Evolutionary conservation across 345 rosid genomes (phyloP).

Genomic region (Euphorbia peplus): DNA sequence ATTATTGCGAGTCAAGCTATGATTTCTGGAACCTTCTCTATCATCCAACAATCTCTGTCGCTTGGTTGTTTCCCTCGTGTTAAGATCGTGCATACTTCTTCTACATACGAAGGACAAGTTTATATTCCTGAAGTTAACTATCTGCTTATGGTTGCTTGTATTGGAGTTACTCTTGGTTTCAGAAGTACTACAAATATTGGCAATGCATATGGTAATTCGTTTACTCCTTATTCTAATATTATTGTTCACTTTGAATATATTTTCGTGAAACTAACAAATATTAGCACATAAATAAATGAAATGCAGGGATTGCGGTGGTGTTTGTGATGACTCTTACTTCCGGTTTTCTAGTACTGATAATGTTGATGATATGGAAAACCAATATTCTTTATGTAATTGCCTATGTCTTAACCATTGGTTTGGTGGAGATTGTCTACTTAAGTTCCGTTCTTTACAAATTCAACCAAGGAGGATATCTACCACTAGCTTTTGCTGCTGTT

Average conservation of each 20-base stretch:
- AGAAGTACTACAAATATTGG: constrained; percentile 45
- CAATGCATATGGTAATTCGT: constrained; percentile 51
- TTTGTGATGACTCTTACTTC: constrained; percentile 51
- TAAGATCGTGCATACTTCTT: constrained; percentile 54
- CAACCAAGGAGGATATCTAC: constrained; percentile 49
- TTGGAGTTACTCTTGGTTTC: constrained; percentile 46
- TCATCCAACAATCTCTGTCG: constrained; percentile 56
- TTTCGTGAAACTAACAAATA: too few relatives aligned
- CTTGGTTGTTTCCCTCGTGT: constrained; percentile 63
- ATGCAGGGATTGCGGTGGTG: constrained; percentile 53
- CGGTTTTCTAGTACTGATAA: constrained; percentile 36
- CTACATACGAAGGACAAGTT: constrained; percentile 52
- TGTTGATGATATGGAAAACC: constrained; percentile 58
- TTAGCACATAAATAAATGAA: too few relatives aligned
- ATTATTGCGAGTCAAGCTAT: constrained; percentile 60
- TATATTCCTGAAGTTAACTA: constrained; percentile 56
- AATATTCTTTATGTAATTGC: constrained; percentile 30
- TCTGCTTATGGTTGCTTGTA: constrained; percentile 53
- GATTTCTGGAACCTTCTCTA: constrained; percentile 60
- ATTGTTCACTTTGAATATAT: too few relatives aligned
- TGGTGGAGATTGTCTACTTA: constrained; percentile 36
- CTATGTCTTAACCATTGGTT: constrained; percentile 29
- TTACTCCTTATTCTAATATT: neutral
- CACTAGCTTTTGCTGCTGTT: constrained; percentile 37
- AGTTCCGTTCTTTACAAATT: constrained; percentile 61